Evolutionary conservation across 495 filamentous ascomycete species (phyloP).

Genomic region (Podospora pseudoanserina): DNA sequence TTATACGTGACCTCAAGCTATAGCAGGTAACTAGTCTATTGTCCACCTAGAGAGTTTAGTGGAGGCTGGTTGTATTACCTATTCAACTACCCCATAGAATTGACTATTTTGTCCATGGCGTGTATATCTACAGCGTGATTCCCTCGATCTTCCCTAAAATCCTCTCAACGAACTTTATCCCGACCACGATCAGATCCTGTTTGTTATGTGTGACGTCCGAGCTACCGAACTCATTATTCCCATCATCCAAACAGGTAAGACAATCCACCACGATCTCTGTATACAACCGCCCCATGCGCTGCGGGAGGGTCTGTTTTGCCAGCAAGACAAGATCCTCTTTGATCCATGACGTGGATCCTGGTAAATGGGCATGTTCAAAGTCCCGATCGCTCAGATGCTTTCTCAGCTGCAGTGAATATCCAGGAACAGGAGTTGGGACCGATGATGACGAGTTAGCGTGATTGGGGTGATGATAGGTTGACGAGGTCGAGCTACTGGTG

Average conservation of each 20-base stretch:
- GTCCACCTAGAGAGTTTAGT: too few relatives aligned
- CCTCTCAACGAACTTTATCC: conserved; percentile 49
- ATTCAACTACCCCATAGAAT: too few relatives aligned
- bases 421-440: background rate
- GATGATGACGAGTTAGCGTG: background rate
- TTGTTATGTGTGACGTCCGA: conserved; percentile 50
- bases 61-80: too few relatives aligned
- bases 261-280: conserved; percentile 49
- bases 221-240: conserved; percentile 46
- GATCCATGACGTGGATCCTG: background rate
- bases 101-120: too few relatives aligned
- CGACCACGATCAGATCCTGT: conserved; percentile 47
- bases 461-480: background rate
- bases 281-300: conserved; percentile 49
- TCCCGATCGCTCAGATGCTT: conserved; percentile 15
- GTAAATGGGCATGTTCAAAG: background rate
- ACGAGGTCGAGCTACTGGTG: background rate
- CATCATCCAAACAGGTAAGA: conserved; percentile 52
- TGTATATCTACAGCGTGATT: background rate
- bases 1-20: too few relatives aligned
- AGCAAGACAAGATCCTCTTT: conserved; percentile 40
- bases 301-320: conserved; percentile 41
- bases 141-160: conserved; percentile 4
- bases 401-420: background rate
- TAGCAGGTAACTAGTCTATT: too few relatives aligned